phyloP scores from a whole-genome alignment of 768 basidiomycete species.

The Amanita thiersii region DNA sequence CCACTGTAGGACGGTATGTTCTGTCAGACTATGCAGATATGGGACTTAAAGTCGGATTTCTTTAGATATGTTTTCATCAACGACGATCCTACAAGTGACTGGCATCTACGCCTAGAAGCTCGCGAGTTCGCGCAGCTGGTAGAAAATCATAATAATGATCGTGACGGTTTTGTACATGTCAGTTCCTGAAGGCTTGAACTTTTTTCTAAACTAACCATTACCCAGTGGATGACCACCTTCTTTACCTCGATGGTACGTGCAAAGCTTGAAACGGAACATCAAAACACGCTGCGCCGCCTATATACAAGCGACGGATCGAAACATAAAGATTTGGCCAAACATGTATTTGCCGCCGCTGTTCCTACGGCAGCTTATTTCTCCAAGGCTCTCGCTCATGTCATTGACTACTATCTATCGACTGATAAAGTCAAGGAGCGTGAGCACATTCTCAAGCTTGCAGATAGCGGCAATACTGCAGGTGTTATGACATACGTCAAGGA shows the following conservation, averaged over 20 bases:
- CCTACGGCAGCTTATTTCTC: conserved; percentile 52
- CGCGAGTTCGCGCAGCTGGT: conserved; percentile 21
- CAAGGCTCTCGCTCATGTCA: conserved; percentile 43
- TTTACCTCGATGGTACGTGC: neutral
- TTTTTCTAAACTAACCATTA: neutral
- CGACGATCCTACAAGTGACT: conserved; percentile 36
- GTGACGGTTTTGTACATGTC: conserved; percentile 7
- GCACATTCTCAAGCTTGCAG: conserved; percentile 29
- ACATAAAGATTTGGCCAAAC: conserved; percentile 31
- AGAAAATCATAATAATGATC: conserved; percentile 19
- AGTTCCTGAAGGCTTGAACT: neutral
- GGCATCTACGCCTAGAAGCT: conserved; percentile 35
- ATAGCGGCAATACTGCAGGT: conserved; percentile 10
- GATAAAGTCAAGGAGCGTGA: conserved; percentile 24
- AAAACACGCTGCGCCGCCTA: neutral
- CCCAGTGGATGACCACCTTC: conserved; percentile 10
- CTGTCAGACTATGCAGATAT: neutral
- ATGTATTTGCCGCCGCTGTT: conserved; percentile 44
- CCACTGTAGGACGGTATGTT: conserved; percentile 41
- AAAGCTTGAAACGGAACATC: neutral
- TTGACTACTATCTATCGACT: conserved; percentile 52
- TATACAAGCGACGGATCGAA: conserved; percentile 8
- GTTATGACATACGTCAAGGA: conserved; percentile 37
- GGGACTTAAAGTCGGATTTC: neutral
- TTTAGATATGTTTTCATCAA: conserved; percentile 38